These are phyloP conservation scores for Stenocarpella maydis DNA, from an alignment of 2,329 filamentous ascomycete genomes.

Conservation along the genomic window DNA sequence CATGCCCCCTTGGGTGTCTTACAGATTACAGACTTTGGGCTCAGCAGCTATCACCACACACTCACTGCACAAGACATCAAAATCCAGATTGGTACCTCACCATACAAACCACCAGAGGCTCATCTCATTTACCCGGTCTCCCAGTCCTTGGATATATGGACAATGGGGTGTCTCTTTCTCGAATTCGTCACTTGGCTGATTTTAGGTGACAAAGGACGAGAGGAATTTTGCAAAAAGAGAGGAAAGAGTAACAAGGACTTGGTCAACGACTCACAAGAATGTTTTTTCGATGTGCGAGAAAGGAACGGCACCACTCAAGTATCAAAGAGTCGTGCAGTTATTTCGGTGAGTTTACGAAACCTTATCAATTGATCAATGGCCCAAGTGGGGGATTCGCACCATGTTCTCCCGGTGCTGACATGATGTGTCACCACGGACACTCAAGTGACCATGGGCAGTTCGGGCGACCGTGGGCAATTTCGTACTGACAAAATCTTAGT, in stretches of 20 bases:
- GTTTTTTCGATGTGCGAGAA: background rate
- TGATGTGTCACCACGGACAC: too few species aligned
- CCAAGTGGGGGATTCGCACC: too few species aligned
- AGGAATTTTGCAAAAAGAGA: constrained; percentile 3
- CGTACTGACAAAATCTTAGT: background rate
- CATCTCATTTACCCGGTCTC: constrained; percentile 22
- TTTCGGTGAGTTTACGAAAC: background rate
- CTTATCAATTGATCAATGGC: background rate
- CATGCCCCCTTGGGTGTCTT: constrained; percentile 22
- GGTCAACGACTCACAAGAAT: background rate
- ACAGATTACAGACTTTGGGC: constrained; percentile 41
- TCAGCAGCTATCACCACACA: constrained; percentile 39
- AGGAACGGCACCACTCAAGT: background rate
- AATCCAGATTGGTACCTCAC: constrained; percentile 43
- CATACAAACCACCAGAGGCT: constrained; percentile 41
- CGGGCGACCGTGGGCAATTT: too few species aligned
- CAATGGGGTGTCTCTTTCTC: constrained; percentile 30
- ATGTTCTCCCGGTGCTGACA: too few species aligned
- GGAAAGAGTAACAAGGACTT: background rate
- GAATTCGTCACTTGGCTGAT: constrained; percentile 32
- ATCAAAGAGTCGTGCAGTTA: background rate
- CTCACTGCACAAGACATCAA: constrained; percentile 41
- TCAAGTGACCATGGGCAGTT: too few species aligned
- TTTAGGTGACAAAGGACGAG: constrained; percentile 14
- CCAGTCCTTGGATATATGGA: constrained; percentile 30